Evolutionary conservation across 2,329 filamentous ascomycete genomes (phyloP), one percentile per base, ranked within the genome.

Genomic region (Ophiostoma ips): DNA sequence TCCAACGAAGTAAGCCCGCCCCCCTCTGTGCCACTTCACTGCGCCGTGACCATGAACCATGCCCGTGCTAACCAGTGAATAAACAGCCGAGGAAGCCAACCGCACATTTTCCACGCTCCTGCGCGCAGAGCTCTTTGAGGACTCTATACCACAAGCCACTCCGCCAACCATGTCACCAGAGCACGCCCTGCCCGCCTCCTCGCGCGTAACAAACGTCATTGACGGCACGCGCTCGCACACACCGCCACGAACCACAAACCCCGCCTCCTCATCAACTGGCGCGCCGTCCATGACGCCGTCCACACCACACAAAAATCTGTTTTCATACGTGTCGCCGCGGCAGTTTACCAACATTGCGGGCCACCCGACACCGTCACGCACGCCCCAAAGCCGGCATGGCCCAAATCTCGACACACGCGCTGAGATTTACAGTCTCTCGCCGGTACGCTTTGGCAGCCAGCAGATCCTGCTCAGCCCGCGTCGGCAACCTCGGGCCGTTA

Each of bases 241-340:
- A 6, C 89, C 89, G 43, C 89, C 89, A 24, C 54, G 53, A 21
- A 51, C 51, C 37, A 54, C 49, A 28, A 50, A 50, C 34, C 50
- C 51, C 18, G 24, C 49, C 50, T 37, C 52, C 5, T 52, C 53
- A 1, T 53, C 54, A 9, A 46, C 54, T n/a, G 53, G 88, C n/a
- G 81, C 85, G 1, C 77, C 83, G 2, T 82, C 79, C 51, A 73
- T 92, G 52, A 95, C 90, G 0, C 92, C 92, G 0, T 94, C 90
- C 1, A 98, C 92, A 4, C 92, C 92, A 10, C 88, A 95, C 66
- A 96, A 95, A 68, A 98, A 98, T 58, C 77, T 98, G 36, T 96
- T 98, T 63, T 87, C 84, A 24, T 95, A 94, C 64, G 81, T 87
- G 66, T 89, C 86, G 3, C 84, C 86, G 2, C 72, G 74, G 21